Conservation (phyloP, 192 early-diverging fungal species). For the Oehlia diaphana region DNA sequence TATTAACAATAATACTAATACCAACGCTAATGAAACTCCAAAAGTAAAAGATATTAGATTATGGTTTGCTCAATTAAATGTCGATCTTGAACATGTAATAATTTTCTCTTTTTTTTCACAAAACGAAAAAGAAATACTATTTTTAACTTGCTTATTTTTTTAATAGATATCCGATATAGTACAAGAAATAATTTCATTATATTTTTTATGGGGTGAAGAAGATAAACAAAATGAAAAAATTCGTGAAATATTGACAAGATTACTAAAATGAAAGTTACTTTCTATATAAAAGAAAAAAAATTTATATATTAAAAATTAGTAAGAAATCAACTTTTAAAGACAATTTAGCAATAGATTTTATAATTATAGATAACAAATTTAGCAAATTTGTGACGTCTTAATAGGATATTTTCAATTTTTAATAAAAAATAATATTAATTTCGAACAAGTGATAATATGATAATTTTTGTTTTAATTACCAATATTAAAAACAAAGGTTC, state of each 20-base stretch:
- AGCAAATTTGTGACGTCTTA: too few species aligned
- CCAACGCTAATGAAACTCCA: conserved; percentile 30
- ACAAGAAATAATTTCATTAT: conserved; percentile 73
- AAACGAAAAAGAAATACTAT: too few species aligned
- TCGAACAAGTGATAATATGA: too few species aligned
- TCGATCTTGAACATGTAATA: conserved; percentile 70
- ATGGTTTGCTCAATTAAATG: conserved; percentile 83
- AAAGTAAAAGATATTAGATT: conserved; percentile 64
- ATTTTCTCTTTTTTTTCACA: neutral
- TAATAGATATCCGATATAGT: conserved; percentile 67
- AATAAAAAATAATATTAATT: too few species aligned
- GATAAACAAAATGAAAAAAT: conserved; percentile 42
- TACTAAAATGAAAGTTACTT: neutral
- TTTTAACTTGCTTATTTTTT: neutral
- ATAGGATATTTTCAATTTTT: too few species aligned
- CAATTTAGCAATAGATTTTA: too few species aligned
- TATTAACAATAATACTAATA: conserved; percentile 19
- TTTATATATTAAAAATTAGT: too few species aligned
- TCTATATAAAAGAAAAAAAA: too few species aligned
- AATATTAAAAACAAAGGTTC: too few species aligned
- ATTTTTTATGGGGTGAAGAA: conserved; percentile 68
- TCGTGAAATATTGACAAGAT: neutral
- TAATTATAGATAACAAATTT: too few species aligned
- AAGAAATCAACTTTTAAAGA: too few species aligned
- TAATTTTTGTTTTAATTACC: too few species aligned